Conservation (phyloP, 805 yeast genomes). For the Nakazawaea ishiwadae region DNA sequence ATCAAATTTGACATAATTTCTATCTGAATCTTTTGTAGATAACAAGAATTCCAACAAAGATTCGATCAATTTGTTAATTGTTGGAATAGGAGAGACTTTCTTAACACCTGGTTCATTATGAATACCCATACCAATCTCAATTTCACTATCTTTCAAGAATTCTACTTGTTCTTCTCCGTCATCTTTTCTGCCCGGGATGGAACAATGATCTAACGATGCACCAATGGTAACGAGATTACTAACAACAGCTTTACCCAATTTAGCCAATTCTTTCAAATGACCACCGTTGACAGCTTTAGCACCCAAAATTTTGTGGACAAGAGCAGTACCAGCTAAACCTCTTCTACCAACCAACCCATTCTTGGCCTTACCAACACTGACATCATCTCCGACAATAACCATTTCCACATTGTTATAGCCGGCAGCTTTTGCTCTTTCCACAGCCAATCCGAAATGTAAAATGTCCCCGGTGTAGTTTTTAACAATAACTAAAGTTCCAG, state of each 20-base stretch:
- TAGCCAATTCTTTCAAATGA: conserved; percentile 48
- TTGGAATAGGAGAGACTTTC: conserved; percentile 62
- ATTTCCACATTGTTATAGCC: conserved; percentile 65
- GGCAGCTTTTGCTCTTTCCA: conserved; percentile 76
- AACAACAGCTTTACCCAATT: conserved; percentile 57
- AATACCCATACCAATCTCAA: conserved; percentile 93
- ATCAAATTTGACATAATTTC: conserved; percentile 72
- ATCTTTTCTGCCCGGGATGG: conserved; percentile 77
- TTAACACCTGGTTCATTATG: conserved; percentile 66
- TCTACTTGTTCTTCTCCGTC: conserved; percentile 33
- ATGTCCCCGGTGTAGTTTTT: conserved; percentile 96
- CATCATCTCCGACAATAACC: conserved; percentile 85
- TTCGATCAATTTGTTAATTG: conserved; percentile 53
- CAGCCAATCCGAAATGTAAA: conserved; percentile 87
- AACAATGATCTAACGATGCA: conserved; percentile 83
- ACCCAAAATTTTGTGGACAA: conserved; percentile 84
- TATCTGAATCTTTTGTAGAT: conserved; percentile 62
- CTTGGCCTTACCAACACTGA: conserved; percentile 86
- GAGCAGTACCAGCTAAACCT: conserved; percentile 87
- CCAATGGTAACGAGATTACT: conserved; percentile 79
- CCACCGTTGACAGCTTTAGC: conserved; percentile 46
- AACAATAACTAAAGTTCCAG: conserved; percentile 75
- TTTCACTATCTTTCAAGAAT: conserved; percentile 52
- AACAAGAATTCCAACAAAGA: conserved; percentile 60
- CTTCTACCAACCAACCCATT: conserved; percentile 92